Evolutionary conservation across 306 rosid genomes (phyloP).

Genomic region (Comarum palustre): DNA sequence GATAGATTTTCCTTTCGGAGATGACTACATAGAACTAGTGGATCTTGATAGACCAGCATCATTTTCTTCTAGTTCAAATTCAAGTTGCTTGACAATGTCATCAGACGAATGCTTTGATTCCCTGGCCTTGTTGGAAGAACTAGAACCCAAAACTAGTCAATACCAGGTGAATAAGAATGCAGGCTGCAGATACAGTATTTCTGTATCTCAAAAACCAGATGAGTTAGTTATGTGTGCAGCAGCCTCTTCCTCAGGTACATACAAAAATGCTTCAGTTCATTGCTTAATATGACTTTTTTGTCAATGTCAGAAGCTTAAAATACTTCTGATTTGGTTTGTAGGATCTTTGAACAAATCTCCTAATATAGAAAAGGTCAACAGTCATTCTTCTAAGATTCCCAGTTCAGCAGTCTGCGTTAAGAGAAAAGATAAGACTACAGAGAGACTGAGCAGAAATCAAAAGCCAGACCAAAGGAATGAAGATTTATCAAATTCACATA

Average conservation of each 20-base stretch:
- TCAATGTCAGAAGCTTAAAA: neutral
- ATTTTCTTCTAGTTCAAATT: constrained; percentile 37
- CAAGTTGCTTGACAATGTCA: constrained; percentile 40
- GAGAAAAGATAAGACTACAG: neutral
- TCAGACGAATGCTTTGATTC: constrained; percentile 41
- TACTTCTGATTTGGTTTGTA: neutral
- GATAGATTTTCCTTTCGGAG: constrained; percentile 18
- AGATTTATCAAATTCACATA: constrained; percentile 25
- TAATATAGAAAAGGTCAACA: neutral
- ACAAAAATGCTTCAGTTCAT: neutral
- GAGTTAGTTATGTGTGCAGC: constrained; percentile 27
- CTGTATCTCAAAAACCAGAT: constrained; percentile 24
- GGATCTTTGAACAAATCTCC: constrained; percentile 21
- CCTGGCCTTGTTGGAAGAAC: constrained; percentile 28
- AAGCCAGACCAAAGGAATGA: constrained; percentile 8
- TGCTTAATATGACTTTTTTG: neutral
- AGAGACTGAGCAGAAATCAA: constrained; percentile 8
- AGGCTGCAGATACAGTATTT: constrained; percentile 27
- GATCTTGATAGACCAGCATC: constrained; percentile 40
- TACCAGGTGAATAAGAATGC: constrained; percentile 16
- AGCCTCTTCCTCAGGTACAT: constrained; percentile 35
- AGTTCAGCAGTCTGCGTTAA: neutral
- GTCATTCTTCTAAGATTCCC: neutral
- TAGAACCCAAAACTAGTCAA: constrained; percentile 16
- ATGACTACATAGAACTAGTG: constrained; percentile 38